A percentile compares a stretch with the other conserved stretches of the same genome.
These are phyloP conservation scores for carrot (Daucus carota) DNA, from an alignment of 129 eudicot species.

Conservation along the genomic window DH1_v3.0 NC_030382.2:46915501-46916000, in stretches of 20 bases:
- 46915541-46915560: neutral
- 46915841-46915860: neutral
- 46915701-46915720: neutral
- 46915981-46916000: neutral
- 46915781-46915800: neutral
- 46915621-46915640: slow-evolving; percentile 1
- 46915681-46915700: slow-evolving; percentile 28
- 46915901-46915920: neutral
- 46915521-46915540: neutral
- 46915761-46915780: neutral
- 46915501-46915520: neutral
- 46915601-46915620: neutral
- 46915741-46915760: neutral
- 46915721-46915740: slow-evolving; percentile 1
- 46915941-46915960: neutral
- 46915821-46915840: neutral
- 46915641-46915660: slow-evolving; percentile 41
- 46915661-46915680: slow-evolving; percentile 18
- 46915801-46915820: neutral
- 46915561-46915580: neutral
- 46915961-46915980: neutral
- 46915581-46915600: neutral
- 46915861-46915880: neutral
- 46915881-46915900: neutral
- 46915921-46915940: neutral